Conservation (phyloP, 768 basidiomycete genomes). For the Termitomyces sp. region DNA sequence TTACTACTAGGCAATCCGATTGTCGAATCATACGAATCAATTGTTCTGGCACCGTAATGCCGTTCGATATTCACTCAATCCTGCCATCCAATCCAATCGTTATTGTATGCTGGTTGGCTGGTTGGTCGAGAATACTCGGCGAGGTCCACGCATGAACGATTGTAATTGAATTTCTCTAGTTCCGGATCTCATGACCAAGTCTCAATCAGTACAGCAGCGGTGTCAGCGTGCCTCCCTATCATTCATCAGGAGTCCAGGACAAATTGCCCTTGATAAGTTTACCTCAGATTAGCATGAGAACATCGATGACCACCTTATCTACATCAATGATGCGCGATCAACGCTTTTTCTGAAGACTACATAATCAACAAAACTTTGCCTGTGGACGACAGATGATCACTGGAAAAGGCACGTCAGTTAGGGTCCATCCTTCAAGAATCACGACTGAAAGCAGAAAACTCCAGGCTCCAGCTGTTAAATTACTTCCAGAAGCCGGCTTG, state of each 20-base stretch:
- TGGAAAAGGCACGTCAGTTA: neutral
- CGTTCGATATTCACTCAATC: neutral
- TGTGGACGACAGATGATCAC: neutral
- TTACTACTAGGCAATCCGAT: neutral
- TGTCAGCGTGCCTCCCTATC: neutral
- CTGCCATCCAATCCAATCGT: neutral
- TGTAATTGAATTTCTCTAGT: neutral
- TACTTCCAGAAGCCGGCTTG: neutral
- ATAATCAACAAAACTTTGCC: neutral
- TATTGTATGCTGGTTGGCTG: neutral
- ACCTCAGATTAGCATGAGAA: neutral
- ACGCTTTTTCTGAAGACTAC: neutral
- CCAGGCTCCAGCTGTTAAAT: neutral
- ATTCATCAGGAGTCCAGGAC: neutral
- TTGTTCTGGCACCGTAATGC: no score
- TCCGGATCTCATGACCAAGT: neutral
- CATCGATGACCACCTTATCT: neutral
- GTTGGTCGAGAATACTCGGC: no score
- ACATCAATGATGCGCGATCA: neutral
- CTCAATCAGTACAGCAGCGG: neutral
- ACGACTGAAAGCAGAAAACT: neutral
- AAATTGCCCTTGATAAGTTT: neutral
- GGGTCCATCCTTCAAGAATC: neutral
- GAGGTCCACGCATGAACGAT: no score
- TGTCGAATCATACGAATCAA: no score